Base-by-base conservation (phyloP, 2,329 filamentous ascomycete genomes). In the Fusarium robinianum region DNA sequence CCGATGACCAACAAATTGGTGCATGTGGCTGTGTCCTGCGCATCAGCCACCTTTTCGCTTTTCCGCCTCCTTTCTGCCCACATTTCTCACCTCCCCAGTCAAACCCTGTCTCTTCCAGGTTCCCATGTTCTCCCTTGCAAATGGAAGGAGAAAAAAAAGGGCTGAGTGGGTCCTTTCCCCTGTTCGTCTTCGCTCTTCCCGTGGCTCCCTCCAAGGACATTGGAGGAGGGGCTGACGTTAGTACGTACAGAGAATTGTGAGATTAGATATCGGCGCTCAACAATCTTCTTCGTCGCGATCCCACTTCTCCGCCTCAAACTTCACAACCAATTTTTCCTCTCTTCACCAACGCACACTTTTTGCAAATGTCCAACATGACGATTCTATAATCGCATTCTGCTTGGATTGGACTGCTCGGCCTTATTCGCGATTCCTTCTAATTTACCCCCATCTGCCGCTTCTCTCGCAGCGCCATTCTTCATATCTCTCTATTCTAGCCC, bases 241-340 rank as follows among this genome's bases (percentile, higher is more conserved):
- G n/a, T n/a, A n/a, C n/a, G n/a, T n/a, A 44, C 37, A 47, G 43
- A 41, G 53, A 57, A 43, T 49, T 43, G 35, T 60, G 54, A 61
- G 58, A 61, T 61, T 60, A 61, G 57, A 51, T 55, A 61, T 44
- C 51, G 51, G 49, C 31, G 40, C 44, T 53, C 53, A 57, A 56
- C 53, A 53, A 55, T 45, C 55, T 57, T 56, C 53, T 57, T 50
- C 53, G 46, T 56, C 46, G 46, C 53, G 53, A 56, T 56, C 40
- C 52, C 51, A 55, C 51, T 45, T 55, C 51, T 49, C 44, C 35
- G 23, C 27, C 9, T 25, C 26, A 11, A 31, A 38, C 32, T 36
- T 40, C 31, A 7, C 17, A 36, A 56, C 38, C 35, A 33, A 41
- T 45, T 54, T 51, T 51, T 47, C 24, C 40, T 37, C 42, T 29